A percentile compares a stretch with the other conserved stretches of the same genome.
These are phyloP conservation scores for Beauveria australis DNA, from an alignment of 2,329 filamentous ascomycete genomes.

Conservation along the genomic window DNA sequence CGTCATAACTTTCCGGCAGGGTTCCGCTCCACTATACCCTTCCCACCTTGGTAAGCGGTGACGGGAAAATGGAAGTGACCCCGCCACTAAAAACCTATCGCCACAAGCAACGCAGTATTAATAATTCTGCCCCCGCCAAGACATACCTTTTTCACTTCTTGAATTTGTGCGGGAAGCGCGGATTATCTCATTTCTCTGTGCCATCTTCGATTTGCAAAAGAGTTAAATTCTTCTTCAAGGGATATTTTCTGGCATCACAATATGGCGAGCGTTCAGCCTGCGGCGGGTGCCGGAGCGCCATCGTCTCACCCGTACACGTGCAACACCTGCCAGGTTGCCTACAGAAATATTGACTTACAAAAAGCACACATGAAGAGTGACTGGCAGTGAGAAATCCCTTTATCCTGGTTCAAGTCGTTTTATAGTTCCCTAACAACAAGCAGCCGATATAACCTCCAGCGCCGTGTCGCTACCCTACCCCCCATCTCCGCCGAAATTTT, in stretches of 20 bases:
- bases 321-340: slow-evolving; percentile 96
- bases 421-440: slow-evolving; percentile 1
- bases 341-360: slow-evolving; percentile 87
- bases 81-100: slow-evolving; percentile 20
- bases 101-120: slow-evolving; percentile 15
- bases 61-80: slow-evolving; percentile 3
- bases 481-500: slow-evolving; percentile 89
- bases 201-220: neutral
- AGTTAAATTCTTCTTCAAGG: neutral
- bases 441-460: slow-evolving; percentile 93
- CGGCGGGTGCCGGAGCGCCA: slow-evolving; percentile 23
- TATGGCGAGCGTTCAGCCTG: slow-evolving; percentile 38
- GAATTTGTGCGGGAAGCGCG: neutral
- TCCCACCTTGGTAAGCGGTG: slow-evolving; percentile 9
- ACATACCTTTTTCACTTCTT: neutral
- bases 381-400: slow-evolving; percentile 72
- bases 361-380: slow-evolving; percentile 95
- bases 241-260: slow-evolving; percentile 10
- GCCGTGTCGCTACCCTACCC: slow-evolving; percentile 80
- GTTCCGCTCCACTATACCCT: neutral
- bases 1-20: neutral
- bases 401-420: neutral
- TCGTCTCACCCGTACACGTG: slow-evolving; percentile 85
- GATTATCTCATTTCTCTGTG: neutral
- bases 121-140: slow-evolving; percentile 14